These are phyloP conservation scores for Silene vulgaris DNA, from an alignment of 179 eudicot genomes.

Conservation along the genomic window DNA sequence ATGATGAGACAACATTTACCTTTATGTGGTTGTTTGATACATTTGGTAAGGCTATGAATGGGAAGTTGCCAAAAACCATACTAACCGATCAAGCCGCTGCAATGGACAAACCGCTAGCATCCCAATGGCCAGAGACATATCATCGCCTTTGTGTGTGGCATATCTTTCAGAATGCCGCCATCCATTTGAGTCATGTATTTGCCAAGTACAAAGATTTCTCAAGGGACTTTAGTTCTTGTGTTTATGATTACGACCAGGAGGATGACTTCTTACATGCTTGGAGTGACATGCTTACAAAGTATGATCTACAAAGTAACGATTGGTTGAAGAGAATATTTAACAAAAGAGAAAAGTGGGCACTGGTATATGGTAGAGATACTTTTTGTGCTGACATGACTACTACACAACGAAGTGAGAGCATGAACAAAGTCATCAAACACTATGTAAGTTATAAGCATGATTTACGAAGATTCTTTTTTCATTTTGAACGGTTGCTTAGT, in stretches of 20 bases:
- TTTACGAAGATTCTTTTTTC: neutral
- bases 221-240: conserved; percentile 12
- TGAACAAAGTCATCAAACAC: too few relatives aligned
- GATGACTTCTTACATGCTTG: conserved; percentile 5
- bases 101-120: too few relatives aligned
- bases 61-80: too few relatives aligned
- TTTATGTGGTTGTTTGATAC: too few relatives aligned
- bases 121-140: neutral
- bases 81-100: too few relatives aligned
- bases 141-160: conserved; percentile 14
- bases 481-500: neutral
- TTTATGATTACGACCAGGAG: conserved; percentile 4
- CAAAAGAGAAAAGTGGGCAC: conserved; percentile 9
- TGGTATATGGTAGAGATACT: conserved; percentile 15
- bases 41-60: too few relatives aligned
- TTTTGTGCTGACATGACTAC: conserved; percentile 12
- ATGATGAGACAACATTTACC: too few relatives aligned
- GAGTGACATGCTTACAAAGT: neutral
- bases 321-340: conserved; percentile 15
- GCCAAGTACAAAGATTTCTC: conserved; percentile 3
- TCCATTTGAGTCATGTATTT: conserved; percentile 10
- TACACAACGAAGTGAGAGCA: too few relatives aligned
- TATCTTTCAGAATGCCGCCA: conserved; percentile 10
- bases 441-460: neutral
- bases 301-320: conserved; percentile 5